A percentile compares a stretch with the other conserved stretches of the same genome.
Evolutionary conservation across 352 stramenopile species (phyloP).

Genomic region (Pythium folliculosum): DNA sequence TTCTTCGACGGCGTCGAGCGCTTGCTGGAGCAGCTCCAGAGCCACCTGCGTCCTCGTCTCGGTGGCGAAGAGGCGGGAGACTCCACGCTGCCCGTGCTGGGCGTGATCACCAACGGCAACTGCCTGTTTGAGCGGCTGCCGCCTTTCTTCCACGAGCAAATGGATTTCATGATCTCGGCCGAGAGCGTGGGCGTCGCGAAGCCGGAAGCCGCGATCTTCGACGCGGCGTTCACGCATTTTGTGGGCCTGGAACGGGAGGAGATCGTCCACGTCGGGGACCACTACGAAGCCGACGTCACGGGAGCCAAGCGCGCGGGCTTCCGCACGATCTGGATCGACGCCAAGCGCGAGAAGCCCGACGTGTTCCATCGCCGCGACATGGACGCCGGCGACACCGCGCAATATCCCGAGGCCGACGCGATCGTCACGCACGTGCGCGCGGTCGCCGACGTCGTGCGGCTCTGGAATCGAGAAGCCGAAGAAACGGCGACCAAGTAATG

Average conservation of each 20-base stretch:
- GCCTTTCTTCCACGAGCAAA: conserved; percentile 38
- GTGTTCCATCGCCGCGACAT: conserved; percentile 37
- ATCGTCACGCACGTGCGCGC: conserved; percentile 57
- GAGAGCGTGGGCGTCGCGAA: conserved; percentile 54
- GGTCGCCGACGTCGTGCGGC: conserved; percentile 44
- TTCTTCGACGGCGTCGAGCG: conserved; percentile 60
- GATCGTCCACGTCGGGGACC: conserved; percentile 73
- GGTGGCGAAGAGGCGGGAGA: background rate
- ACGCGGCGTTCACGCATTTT: conserved; percentile 49
- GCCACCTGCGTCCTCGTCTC: conserved; percentile 20
- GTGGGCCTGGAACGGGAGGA: conserved; percentile 34
- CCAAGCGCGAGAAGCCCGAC: conserved; percentile 41
- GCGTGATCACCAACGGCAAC: conserved; percentile 81
- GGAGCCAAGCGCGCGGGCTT: conserved; percentile 64
- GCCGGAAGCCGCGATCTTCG: conserved; percentile 53
- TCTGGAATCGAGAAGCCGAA: conserved; percentile 39
- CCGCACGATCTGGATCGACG: conserved; percentile 70
- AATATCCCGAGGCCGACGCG: conserved; percentile 50
- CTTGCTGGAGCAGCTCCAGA: conserved; percentile 44
- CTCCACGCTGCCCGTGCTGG: conserved; percentile 29
- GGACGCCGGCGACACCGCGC: conserved; percentile 29
- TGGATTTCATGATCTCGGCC: conserved; percentile 59
- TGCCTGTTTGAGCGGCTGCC: conserved; percentile 50
- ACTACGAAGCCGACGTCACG: conserved; percentile 72
- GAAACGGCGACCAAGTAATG: background rate